A percentile compares a stretch with the other conserved stretches of the same genome.
phyloP scores from a whole-genome alignment of 305 asterid genomes.

The Fraxinus latifolia region DNA sequence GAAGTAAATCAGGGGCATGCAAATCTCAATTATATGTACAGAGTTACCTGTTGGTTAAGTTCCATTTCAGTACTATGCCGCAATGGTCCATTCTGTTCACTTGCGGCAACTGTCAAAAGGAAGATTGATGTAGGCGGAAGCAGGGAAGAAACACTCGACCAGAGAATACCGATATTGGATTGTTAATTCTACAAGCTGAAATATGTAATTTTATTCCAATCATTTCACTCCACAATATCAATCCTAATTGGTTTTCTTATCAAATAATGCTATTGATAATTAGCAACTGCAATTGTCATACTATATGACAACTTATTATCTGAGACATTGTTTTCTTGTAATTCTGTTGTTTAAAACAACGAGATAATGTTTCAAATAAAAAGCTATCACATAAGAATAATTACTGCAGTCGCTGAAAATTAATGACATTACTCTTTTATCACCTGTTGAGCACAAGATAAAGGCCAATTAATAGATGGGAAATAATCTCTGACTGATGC shows the following conservation, averaged over 20 bases:
- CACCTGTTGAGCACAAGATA: not conserved
- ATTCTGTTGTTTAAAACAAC: no score
- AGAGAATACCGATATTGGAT: not conserved
- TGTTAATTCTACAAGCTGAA: not conserved
- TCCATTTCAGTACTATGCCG: not conserved
- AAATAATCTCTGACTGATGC: not conserved
- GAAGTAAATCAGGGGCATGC: not conserved
- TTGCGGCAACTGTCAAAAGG: not conserved
- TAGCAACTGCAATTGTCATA: not conserved
- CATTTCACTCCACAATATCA: not conserved
- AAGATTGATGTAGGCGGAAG: not conserved
- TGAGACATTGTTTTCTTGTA: no score
- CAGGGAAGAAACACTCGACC: not conserved
- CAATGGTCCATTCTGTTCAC: not conserved
- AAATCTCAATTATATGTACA: not conserved
- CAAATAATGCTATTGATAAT: not conserved
- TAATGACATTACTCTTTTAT: not conserved
- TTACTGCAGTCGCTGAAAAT: not conserved
- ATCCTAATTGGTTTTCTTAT: not conserved
- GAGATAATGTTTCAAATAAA: no score
- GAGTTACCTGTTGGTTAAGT: not conserved
- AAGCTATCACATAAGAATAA: not conserved
- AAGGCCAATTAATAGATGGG: not conserved
- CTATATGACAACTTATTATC: not conserved
- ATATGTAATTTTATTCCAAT: not conserved